Conservation (phyloP, 2,329 filamentous ascomycete genomes). For the Diaporthe sp. region DNA sequence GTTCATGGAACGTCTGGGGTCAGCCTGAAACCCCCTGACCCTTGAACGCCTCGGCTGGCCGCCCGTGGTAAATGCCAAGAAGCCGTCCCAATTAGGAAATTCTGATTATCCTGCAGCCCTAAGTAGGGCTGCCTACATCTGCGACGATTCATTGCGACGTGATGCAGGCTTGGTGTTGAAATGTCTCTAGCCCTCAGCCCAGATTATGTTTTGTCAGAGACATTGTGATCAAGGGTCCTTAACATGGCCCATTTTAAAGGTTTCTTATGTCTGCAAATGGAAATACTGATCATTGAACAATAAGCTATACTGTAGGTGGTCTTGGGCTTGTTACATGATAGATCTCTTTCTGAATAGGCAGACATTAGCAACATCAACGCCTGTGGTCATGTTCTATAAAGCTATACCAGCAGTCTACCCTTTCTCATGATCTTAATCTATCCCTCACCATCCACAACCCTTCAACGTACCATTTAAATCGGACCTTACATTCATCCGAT, state of each 20-base stretch:
- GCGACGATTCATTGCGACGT: neutral
- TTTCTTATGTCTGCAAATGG: neutral
- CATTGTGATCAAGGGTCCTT: neutral
- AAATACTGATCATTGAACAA: conserved; percentile 16
- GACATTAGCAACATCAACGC: no score
- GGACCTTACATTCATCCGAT: neutral
- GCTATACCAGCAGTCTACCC: no score
- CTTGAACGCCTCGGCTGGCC: neutral
- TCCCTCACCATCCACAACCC: neutral
- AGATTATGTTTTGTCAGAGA: no score
- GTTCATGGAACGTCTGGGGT: conserved; percentile 6
- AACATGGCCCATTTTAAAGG: neutral
- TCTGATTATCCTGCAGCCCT: conserved; percentile 27
- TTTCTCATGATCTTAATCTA: neutral
- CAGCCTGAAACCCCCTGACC: conserved; percentile 29
- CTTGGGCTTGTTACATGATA: no score
- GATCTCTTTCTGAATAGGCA: neutral
- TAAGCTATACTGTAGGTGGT: rapidly evolving
- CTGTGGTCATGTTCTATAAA: neutral
- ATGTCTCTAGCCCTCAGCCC: neutral
- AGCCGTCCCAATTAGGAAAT: conserved; percentile 31
- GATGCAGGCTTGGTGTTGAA: neutral
- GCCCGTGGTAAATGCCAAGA: neutral
- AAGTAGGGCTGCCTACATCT: neutral
- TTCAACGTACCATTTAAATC: neutral